phyloP scores from a whole-genome alignment of 331 rosid genomes.

The Malus hybrid region DNA sequence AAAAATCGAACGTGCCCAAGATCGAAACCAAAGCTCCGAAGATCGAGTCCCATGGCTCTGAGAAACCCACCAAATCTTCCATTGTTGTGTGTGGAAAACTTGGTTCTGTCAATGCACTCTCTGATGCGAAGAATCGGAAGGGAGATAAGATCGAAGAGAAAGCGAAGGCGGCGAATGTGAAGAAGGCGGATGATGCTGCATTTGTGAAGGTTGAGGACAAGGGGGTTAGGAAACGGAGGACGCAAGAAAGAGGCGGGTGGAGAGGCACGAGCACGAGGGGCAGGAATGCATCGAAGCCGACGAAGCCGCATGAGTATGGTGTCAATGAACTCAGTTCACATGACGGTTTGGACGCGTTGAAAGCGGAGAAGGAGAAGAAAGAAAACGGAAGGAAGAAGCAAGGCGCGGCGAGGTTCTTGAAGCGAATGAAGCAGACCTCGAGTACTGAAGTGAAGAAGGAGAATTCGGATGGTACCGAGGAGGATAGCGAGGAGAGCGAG shows the following conservation, averaged over 20 bases:
- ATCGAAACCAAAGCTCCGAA: slow-evolving; percentile 10
- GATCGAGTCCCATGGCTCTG: slow-evolving; percentile 2
- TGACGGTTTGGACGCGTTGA: slow-evolving; percentile 24
- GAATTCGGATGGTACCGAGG: slow-evolving; percentile 4
- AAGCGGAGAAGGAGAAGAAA: slow-evolving; percentile 23
- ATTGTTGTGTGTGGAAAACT: slow-evolving; percentile 26
- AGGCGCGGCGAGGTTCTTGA: slow-evolving; percentile 41
- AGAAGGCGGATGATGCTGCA: slow-evolving; percentile 6
- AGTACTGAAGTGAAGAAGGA: not conserved
- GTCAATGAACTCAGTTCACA: slow-evolving; percentile 37
- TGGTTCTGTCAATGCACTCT: slow-evolving; percentile 3
- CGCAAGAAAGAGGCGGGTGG: slow-evolving; percentile 9
- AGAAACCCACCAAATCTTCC: slow-evolving; percentile 25
- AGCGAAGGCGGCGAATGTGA: not conserved
- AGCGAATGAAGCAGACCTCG: slow-evolving; percentile 39
- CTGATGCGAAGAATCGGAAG: slow-evolving; percentile 11
- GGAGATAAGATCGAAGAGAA: slow-evolving; percentile 7
- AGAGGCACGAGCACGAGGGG: slow-evolving; percentile 7
- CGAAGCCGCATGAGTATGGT: slow-evolving; percentile 16
- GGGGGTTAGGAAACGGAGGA: slow-evolving; percentile 25
- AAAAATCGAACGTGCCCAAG: slow-evolving; percentile 12
- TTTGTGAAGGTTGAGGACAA: slow-evolving; percentile 18
- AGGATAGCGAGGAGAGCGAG: slow-evolving; percentile 6
- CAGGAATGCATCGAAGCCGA: slow-evolving; percentile 1
- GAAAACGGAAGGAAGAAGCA: slow-evolving; percentile 30